These are phyloP conservation scores for Aureobasidium sp. DNA, from an alignment of 2,329 filamentous ascomycete species.

Conservation along the genomic window DNA sequence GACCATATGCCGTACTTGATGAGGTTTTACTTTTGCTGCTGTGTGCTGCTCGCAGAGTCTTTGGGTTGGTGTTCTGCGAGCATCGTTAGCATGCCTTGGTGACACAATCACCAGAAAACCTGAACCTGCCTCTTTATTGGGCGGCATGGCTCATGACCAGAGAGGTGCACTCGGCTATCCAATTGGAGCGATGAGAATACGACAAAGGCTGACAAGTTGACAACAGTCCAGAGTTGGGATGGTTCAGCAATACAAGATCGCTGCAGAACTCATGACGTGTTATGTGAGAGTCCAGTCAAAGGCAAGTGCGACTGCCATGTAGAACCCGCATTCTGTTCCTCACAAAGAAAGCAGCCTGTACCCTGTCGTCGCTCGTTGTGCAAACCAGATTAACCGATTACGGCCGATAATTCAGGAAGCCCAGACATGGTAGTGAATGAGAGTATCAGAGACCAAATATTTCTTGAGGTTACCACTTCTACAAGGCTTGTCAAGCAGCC, in stretches of 20 bases:
- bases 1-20: background rate
- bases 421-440: background rate
- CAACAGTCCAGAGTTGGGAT: background rate
- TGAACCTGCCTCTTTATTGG: conserved; percentile 6
- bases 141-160: background rate
- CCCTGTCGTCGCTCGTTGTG: background rate
- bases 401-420: background rate
- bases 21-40: background rate
- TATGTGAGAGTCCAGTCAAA: background rate
- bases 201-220: background rate
- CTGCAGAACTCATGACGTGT: background rate
- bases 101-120: too few species aligned
- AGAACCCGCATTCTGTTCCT: background rate
- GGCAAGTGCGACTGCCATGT: conserved; percentile 3
- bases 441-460: background rate
- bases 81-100: background rate
- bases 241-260: background rate
- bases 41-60: background rate
- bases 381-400: background rate
- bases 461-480: background rate
- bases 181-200: background rate
- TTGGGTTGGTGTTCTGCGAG: conserved; percentile 1
- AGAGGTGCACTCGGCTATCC: background rate
- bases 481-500: background rate
- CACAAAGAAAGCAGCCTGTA: background rate